Conservation (phyloP, 495 filamentous ascomycete species). For the Penicillium maclennaniae region DNA sequence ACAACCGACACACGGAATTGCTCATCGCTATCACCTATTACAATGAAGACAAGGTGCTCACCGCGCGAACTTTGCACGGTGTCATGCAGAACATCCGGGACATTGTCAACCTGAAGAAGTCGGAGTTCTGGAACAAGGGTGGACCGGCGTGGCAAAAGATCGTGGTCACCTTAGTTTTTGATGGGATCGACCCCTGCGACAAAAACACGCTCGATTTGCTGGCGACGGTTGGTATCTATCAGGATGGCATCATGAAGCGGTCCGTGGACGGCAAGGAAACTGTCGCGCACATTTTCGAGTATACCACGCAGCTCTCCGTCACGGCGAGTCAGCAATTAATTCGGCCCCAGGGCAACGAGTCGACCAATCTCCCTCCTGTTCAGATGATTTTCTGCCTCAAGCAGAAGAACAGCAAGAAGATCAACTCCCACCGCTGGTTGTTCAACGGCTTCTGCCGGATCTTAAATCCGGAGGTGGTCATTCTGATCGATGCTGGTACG, state of each 20-base stretch:
- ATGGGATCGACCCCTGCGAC: constrained; percentile 96
- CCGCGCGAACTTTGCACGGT: constrained; percentile 87
- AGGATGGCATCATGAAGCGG: constrained; percentile 97
- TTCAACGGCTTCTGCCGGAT: constrained; percentile 97
- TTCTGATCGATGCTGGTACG: constrained; percentile 93
- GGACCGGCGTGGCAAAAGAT: constrained; percentile 99
- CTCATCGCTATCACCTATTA: constrained; percentile 98
- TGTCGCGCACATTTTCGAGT: constrained; percentile 95
- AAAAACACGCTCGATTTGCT: constrained; percentile 92
- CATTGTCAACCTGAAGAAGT: constrained; percentile 96
- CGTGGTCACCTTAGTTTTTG: constrained; percentile 90
- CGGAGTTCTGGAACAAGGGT: constrained; percentile 98
- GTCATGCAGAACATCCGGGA: constrained; percentile 99
- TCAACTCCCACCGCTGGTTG: constrained; percentile 98
- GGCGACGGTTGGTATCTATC: constrained; percentile 91
- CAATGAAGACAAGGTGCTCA: constrained; percentile 96
- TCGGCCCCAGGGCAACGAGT: constrained; percentile 76
- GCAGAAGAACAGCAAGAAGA: constrained; percentile 99
- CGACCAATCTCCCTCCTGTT: constrained; percentile 84
- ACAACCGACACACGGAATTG: constrained; percentile 96
- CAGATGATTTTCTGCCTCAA: constrained; percentile 99
- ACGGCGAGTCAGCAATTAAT: constrained; percentile 93
- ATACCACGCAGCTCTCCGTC: constrained; percentile 97
- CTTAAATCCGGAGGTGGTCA: constrained; percentile 92
- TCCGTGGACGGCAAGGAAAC: constrained; percentile 96